Evolutionary conservation across 2,329 filamentous ascomycete species (phyloP).

Genomic region (Colletotrichum sp.): DNA sequence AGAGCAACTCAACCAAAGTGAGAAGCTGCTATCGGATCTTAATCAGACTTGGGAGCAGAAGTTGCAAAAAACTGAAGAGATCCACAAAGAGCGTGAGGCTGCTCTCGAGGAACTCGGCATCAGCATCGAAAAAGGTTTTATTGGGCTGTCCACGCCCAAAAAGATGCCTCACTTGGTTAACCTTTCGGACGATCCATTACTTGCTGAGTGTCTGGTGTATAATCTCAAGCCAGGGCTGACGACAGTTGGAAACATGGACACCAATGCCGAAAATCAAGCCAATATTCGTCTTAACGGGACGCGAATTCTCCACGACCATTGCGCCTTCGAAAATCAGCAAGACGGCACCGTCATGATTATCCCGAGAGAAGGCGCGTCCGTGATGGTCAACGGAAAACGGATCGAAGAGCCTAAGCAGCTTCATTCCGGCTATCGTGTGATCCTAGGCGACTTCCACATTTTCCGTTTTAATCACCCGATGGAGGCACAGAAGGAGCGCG

Average conservation of each 20-base stretch:
- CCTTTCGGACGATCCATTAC: constrained; percentile 88
- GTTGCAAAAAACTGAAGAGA: constrained; percentile 90
- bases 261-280: constrained; percentile 73
- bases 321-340: constrained; percentile 84
- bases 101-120: constrained; percentile 96
- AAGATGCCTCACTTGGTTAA: constrained; percentile 99
- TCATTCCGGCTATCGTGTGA: constrained; percentile 91
- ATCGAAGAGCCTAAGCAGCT: constrained; percentile 86
- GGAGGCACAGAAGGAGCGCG: constrained; percentile 91
- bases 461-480: constrained; percentile 98
- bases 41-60: constrained; percentile 99
- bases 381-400: constrained; percentile 96
- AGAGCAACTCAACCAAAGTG: constrained; percentile 93
- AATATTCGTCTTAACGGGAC: constrained; percentile 95
- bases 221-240: constrained; percentile 96
- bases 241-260: constrained; percentile 92
- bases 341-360: constrained; percentile 93
- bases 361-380: constrained; percentile 87
- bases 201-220: constrained; percentile 96
- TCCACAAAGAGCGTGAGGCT: constrained; percentile 95
- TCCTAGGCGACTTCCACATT: constrained; percentile 97
- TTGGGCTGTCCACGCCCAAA: constrained; percentile 94
- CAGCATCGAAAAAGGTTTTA: constrained; percentile 97
- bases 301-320: constrained; percentile 91
- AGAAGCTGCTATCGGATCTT: constrained; percentile 93